phyloP scores from a whole-genome alignment of 768 basidiomycete genomes.

The Russula earlei region DNA sequence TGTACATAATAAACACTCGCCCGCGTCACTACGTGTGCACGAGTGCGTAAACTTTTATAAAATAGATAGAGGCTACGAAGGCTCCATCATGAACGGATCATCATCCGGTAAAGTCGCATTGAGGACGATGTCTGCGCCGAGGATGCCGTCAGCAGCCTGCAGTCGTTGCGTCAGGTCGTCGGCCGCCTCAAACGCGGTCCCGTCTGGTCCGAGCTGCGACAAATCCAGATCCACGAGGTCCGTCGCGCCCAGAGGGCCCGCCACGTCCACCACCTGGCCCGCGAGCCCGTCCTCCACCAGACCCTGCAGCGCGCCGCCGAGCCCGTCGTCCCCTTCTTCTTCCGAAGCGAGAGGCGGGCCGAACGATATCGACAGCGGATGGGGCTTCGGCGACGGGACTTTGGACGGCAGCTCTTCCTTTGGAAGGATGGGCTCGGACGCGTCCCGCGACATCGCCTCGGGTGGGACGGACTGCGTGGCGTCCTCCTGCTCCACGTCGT shows the following conservation, averaged over 20 bases:
- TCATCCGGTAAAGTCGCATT: constrained; percentile 35
- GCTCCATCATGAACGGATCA: constrained; percentile 45
- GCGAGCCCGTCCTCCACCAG: constrained; percentile 43
- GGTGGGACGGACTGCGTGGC: constrained; percentile 32
- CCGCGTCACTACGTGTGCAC: too few relatives aligned
- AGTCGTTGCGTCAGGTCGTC: constrained; percentile 55
- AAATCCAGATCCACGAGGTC: constrained; percentile 50
- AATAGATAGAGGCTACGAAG: not conserved
- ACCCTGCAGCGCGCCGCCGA: constrained; percentile 50
- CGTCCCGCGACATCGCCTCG: constrained; percentile 31
- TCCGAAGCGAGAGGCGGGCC: constrained; percentile 36
- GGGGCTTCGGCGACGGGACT: constrained; percentile 59
- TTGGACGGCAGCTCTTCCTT: constrained; percentile 46
- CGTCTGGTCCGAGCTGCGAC: constrained; percentile 55
- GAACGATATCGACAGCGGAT: constrained; percentile 46
- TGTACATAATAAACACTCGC: too few relatives aligned
- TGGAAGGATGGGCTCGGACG: constrained; percentile 31
- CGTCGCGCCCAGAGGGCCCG: constrained; percentile 23
- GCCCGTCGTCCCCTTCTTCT: constrained; percentile 17
- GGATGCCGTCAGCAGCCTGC: constrained; percentile 40
- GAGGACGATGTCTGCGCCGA: constrained; percentile 49
- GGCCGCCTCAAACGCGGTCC: constrained; percentile 42
- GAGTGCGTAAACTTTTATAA: too few relatives aligned
- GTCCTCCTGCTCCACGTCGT: constrained; percentile 69
- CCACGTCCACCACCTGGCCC: constrained; percentile 28